These are phyloP conservation scores for Carex myosuroides DNA, from an alignment of 176 grass and related monocot genomes.

Conservation along the genomic window DNA sequence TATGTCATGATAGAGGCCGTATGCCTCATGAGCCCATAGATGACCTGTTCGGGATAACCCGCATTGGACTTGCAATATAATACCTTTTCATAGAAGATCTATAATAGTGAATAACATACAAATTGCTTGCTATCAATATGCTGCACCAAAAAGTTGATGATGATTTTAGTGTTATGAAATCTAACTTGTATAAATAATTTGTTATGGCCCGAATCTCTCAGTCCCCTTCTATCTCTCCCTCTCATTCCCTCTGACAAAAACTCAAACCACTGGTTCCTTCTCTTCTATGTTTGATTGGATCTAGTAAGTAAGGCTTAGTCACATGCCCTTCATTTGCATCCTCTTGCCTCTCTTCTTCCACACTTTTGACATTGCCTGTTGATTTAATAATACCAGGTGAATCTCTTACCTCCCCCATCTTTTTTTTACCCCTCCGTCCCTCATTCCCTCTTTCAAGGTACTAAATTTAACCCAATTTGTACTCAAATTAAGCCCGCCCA, in stretches of 20 bases:
- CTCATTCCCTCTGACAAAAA: not conserved
- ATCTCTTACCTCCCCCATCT: no score
- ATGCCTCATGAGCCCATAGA: constrained; percentile 68
- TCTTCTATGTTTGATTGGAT: not conserved
- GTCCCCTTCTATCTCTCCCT: not conserved
- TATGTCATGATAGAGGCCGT: constrained; percentile 50
- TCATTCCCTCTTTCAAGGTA: not conserved
- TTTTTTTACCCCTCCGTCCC: no score
- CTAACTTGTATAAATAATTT: not conserved
- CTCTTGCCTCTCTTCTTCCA: not conserved
- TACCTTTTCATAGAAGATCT: not conserved
- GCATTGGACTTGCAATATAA: constrained; percentile 56
- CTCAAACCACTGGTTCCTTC: not conserved
- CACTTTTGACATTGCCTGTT: not conserved
- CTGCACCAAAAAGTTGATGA: not conserved
- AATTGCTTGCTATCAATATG: not conserved
- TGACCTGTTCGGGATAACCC: constrained; percentile 68
- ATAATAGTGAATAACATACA: not conserved
- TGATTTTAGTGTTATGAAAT: not conserved
- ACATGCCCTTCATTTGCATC: not conserved
- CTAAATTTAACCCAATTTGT: not conserved
- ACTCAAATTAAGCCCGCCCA: not conserved
- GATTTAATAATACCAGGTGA: not conserved
- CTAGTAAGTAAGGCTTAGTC: not conserved
- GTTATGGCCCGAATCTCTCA: not conserved